Conservation (phyloP, 2,329 filamentous ascomycete genomes). For the Monosporascus sp. region DNA sequence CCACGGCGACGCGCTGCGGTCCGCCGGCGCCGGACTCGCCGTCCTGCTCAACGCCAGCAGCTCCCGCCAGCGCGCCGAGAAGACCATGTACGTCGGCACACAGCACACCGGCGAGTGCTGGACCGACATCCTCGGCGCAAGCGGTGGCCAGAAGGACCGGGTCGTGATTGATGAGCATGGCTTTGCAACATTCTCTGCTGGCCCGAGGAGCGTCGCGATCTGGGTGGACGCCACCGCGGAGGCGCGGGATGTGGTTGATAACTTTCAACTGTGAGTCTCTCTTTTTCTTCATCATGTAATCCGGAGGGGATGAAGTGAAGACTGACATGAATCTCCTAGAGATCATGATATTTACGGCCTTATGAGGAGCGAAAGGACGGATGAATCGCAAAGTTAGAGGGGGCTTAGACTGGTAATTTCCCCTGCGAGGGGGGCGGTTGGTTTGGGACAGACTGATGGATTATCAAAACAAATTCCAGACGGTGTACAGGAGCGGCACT, state of each 20-base stretch:
- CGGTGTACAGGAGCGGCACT: too few relatives aligned
- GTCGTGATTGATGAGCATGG: not conserved
- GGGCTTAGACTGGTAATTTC: too few relatives aligned
- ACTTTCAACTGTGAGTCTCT: not conserved
- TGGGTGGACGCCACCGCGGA: not conserved
- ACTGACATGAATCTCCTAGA: not conserved
- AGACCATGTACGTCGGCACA: conserved; percentile 58
- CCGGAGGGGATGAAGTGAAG: not conserved
- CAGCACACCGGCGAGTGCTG: conserved; percentile 54
- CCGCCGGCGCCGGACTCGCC: conserved; percentile 42
- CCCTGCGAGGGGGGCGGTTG: too few relatives aligned
- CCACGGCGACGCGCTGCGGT: conserved; percentile 31
- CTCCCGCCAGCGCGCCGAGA: conserved; percentile 29
- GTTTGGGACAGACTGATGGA: too few relatives aligned
- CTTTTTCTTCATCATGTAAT: not conserved
- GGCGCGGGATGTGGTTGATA: not conserved
- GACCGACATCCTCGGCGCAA: conserved; percentile 51
- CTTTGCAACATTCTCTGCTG: not conserved
- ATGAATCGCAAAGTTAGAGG: not conserved
- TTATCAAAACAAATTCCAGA: not conserved
- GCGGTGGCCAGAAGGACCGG: not conserved
- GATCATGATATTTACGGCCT: not conserved
- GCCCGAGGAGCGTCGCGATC: not conserved
- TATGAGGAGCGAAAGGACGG: not conserved
- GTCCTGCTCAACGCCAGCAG: conserved; percentile 42